phyloP scores from a whole-genome alignment of 2,329 filamentous ascomycete genomes.

The Eurotiales sp. region DNA sequence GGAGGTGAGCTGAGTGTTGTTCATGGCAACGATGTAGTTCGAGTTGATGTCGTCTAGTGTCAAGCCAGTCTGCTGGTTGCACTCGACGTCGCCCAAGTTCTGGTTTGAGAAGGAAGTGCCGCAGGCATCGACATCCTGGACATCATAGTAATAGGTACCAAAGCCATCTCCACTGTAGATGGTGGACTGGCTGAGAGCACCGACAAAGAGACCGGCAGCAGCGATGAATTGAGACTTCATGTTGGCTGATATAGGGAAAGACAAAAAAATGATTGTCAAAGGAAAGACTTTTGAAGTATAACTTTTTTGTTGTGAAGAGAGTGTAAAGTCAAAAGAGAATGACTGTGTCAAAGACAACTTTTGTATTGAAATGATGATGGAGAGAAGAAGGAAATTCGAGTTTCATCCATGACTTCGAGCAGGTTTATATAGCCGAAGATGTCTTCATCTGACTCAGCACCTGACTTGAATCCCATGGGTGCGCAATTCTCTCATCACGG shows the following conservation, averaged over 20 bases:
- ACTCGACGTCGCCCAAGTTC: conserved; percentile 16
- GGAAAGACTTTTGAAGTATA: neutral
- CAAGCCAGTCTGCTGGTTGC: conserved; percentile 11
- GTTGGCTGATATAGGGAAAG: conserved; percentile 4
- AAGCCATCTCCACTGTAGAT: conserved; percentile 15
- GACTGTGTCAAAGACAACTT: conserved; percentile 2
- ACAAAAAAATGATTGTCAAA: neutral
- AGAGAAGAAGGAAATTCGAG: neutral
- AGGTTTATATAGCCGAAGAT: conserved; percentile 1
- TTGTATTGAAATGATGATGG: neutral
- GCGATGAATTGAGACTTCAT: conserved; percentile 14
- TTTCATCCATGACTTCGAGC: neutral
- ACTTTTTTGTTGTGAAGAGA: neutral
- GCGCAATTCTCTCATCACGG: conserved; percentile 4
- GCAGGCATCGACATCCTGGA: conserved; percentile 14
- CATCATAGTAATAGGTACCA: conserved; percentile 18
- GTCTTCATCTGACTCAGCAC: conserved; percentile 4
- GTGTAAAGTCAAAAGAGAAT: neutral
- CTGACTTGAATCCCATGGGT: neutral
- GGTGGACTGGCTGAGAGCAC: conserved; percentile 2
- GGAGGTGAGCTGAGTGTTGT: conserved; percentile 17
- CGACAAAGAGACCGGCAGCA: conserved; percentile 8
- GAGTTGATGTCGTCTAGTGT: conserved; percentile 15
- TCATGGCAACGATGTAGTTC: conserved; percentile 19
- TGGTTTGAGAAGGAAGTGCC: conserved; percentile 15